A percentile compares a stretch with the other conserved stretches of the same genome.
These are phyloP conservation scores for Backusella parvicylindrica DNA, from an alignment of 192 early-diverging fungal genomes.

Conservation along the genomic window DNA sequence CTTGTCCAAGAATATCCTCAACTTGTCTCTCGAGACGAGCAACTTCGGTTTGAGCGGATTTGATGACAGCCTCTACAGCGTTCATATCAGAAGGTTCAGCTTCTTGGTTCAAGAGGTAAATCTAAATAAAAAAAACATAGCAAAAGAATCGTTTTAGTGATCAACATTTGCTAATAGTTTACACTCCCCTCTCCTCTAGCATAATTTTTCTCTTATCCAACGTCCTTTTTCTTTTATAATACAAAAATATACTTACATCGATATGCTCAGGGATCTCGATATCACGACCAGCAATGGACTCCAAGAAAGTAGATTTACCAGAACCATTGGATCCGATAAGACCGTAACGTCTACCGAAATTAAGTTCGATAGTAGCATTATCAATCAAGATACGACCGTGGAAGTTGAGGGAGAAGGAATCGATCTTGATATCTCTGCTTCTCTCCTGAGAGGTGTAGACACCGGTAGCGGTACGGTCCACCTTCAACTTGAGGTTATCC, in stretches of 20 bases:
- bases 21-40: slow-evolving; percentile 88
- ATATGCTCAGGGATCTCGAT: slow-evolving; percentile 95
- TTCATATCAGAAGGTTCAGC: slow-evolving; percentile 91
- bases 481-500: slow-evolving; percentile 60
- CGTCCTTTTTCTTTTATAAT: not conserved
- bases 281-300: slow-evolving; percentile 89
- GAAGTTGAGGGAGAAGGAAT: slow-evolving; percentile 90
- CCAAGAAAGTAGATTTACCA: slow-evolving; percentile 90
- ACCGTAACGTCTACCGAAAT: slow-evolving; percentile 93
- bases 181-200: not conserved
- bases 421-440: slow-evolving; percentile 96
- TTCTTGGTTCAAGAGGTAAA: slow-evolving; percentile 94
- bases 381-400: slow-evolving; percentile 92
- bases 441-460: slow-evolving; percentile 86
- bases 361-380: slow-evolving; percentile 94
- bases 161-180: not conserved
- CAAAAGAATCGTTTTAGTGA: not conserved
- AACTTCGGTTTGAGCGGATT: slow-evolving; percentile 85
- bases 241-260: slow-evolving; percentile 61
- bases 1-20: slow-evolving; percentile 82
- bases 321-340: slow-evolving; percentile 94
- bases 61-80: slow-evolving; percentile 89
- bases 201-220: not conserved
- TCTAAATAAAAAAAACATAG: slow-evolving; percentile 33
- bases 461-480: slow-evolving; percentile 86